Percentiles rank a stretch among this genome's conserved stretches.
Evolutionary conservation across 176 grass and related monocot genomes (phyloP).

Genomic region (Bothriochloa decipiens): DNA sequence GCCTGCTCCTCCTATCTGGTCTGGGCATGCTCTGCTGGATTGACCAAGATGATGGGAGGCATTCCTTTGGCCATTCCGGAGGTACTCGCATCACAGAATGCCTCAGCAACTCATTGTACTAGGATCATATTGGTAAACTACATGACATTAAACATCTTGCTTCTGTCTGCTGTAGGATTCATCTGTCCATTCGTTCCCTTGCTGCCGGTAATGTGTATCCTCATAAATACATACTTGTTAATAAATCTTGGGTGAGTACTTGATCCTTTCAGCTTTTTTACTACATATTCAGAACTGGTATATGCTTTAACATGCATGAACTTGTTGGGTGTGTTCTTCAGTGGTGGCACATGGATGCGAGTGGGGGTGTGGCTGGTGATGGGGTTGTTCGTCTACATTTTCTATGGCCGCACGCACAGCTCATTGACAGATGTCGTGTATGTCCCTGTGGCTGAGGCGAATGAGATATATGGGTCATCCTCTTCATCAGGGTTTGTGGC

Average conservation of each 20-base stretch:
- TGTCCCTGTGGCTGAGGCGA: constrained; percentile 66
- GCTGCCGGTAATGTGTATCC: constrained; percentile 75
- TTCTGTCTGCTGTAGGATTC: constrained; percentile 56
- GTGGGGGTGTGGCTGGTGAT: constrained; percentile 82
- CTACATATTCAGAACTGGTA: neutral
- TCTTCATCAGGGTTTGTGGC: constrained; percentile 48
- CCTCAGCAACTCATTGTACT: neutral
- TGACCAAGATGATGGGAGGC: constrained; percentile 67
- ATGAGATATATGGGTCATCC: constrained; percentile 62
- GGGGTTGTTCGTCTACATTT: constrained; percentile 83
- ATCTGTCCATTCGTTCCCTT: constrained; percentile 72
- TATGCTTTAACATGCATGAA: constrained; percentile 9
- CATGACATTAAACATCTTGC: neutral
- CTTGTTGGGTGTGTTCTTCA: constrained; percentile 39
- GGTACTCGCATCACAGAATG: constrained; percentile 40
- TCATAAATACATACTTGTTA: constrained; percentile 75
- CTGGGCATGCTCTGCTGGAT: constrained; percentile 68
- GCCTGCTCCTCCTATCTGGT: constrained; percentile 61
- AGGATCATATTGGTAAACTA: neutral
- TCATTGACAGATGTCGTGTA: constrained; percentile 74
- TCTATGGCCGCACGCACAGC: constrained; percentile 91
- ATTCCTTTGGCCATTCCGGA: constrained; percentile 79
- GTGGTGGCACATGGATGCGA: constrained; percentile 74
- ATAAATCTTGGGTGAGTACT: constrained; percentile 69
- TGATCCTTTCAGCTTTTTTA: neutral